phyloP scores from a whole-genome alignment of 306 rosid genomes.

The Vigna unguiculata region DNA sequence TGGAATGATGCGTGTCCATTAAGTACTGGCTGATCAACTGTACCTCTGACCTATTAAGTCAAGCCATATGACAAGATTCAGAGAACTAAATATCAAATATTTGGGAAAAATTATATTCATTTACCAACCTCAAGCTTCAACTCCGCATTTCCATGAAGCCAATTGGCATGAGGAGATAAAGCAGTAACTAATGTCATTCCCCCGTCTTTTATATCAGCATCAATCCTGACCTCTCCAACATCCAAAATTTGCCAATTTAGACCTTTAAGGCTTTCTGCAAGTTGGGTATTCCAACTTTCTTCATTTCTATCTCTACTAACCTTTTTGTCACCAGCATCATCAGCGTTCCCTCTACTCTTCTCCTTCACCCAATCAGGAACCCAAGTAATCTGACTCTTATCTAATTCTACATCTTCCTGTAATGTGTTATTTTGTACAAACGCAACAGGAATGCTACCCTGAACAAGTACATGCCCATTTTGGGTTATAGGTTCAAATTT shows the following conservation, averaged over 20 bases:
- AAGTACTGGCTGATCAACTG: conserved; percentile 87
- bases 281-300: conserved; percentile 87
- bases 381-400: conserved; percentile 69
- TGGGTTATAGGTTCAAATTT: conserved; percentile 86
- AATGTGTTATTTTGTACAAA: conserved; percentile 66
- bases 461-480: conserved; percentile 91
- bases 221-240: conserved; percentile 94
- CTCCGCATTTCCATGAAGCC: conserved; percentile 97
- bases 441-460: conserved; percentile 88
- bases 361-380: conserved; percentile 92
- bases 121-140: conserved; percentile 81
- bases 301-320: conserved; percentile 83
- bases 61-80: conserved; percentile 38
- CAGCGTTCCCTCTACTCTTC: conserved; percentile 59
- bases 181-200: conserved; percentile 95
- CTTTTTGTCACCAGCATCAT: conserved; percentile 73
- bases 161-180: conserved; percentile 87
- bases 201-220: conserved; percentile 96
- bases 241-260: conserved; percentile 89
- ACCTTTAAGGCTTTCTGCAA: conserved; percentile 94
- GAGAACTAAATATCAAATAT: conserved; percentile 38
- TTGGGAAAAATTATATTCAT: conserved; percentile 31
- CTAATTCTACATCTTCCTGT: conserved; percentile 74
- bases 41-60: conserved; percentile 80
- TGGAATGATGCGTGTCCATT: conserved; percentile 91